Evolutionary conservation across 31 red algal species (phyloP).

Genomic region (Odonthalia washingtoniensis): DNA sequence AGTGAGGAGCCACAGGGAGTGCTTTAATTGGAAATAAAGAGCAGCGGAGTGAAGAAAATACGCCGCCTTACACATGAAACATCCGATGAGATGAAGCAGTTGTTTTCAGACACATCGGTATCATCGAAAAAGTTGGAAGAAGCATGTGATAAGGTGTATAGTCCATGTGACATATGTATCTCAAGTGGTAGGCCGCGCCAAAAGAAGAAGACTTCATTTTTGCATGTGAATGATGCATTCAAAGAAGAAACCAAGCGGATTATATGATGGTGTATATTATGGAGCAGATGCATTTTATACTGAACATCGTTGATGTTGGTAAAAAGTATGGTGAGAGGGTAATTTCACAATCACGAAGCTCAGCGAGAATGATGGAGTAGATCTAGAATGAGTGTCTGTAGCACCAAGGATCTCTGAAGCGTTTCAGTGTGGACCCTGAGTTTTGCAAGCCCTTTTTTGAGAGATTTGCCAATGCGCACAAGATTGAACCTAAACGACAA

Average conservation of each 20-base stretch:
- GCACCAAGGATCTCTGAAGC: slow-evolving; percentile 1
- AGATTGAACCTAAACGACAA: not conserved
- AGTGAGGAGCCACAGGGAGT: not conserved
- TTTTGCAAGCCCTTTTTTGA: slow-evolving; percentile 1
- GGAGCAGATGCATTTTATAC: not conserved
- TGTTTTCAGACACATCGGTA: too few species aligned
- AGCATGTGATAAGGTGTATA: not conserved
- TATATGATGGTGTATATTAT: not conserved
- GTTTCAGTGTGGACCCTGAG: slow-evolving; percentile 33
- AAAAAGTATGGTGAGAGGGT: slow-evolving; percentile 17
- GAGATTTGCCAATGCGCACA: not conserved
- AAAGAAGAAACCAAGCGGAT: slow-evolving; percentile 34
- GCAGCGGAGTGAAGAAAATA: slow-evolving; percentile 14
- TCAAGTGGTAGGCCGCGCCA: too few species aligned
- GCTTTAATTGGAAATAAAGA: not conserved
- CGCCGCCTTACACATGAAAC: slow-evolving; percentile 33
- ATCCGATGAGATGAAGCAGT: not conserved
- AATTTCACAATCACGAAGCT: not conserved
- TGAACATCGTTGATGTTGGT: slow-evolving; percentile 35
- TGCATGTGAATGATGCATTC: slow-evolving; percentile 20
- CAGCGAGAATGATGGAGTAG: not conserved
- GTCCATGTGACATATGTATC: too few species aligned
- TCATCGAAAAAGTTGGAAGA: not conserved
- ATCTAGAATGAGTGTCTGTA: slow-evolving; percentile 21
- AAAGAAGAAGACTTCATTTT: slow-evolving; percentile 4